Percentiles rank a stretch among this genome's conserved stretches.
Evolutionary conservation across 1,284 basidiomycete genomes (phyloP).

Genomic region (Ceratobasidium sp.): DNA sequence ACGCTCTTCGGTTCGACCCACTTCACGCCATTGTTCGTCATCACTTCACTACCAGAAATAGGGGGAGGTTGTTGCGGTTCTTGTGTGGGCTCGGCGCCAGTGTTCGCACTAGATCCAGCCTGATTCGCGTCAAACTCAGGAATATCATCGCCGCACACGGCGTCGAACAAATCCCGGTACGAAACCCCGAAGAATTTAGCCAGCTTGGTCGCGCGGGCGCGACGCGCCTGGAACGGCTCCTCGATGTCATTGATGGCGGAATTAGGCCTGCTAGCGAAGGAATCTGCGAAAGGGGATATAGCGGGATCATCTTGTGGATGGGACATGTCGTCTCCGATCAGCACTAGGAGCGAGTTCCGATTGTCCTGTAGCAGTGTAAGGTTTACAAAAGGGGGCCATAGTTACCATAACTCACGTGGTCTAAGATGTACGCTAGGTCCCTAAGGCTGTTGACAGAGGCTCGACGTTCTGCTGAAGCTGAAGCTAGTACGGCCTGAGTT

Average conservation of each 20-base stretch:
- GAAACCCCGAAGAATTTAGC: conserved; percentile 39
- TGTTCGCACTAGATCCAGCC: neutral
- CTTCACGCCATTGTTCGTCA: conserved; percentile 34
- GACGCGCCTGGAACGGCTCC: conserved; percentile 29
- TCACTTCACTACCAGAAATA: conserved; percentile 20
- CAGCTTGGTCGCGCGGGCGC: conserved; percentile 28
- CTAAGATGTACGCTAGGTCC: conserved; percentile 36
- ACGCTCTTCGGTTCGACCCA: conserved; percentile 43
- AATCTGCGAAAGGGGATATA: conserved; percentile 17
- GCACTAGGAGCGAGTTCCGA: conserved; percentile 24
- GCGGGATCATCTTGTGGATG: neutral
- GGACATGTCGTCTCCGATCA: conserved; percentile 23
- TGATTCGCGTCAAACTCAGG: neutral
- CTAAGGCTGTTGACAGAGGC: conserved; percentile 33
- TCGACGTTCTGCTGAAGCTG: neutral
- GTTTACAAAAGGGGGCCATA: neutral
- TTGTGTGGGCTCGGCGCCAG: neutral
- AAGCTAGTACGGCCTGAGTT: neutral
- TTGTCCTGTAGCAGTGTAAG: conserved; percentile 20
- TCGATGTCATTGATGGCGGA: neutral
- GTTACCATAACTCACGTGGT: conserved; percentile 22
- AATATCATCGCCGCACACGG: conserved; percentile 24
- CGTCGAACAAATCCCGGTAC: conserved; percentile 37
- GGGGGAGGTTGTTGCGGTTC: neutral
- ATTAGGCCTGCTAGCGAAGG: neutral